Conservation (phyloP, 2,329 filamentous ascomycete species). For the Calonectria honghensis region DNA sequence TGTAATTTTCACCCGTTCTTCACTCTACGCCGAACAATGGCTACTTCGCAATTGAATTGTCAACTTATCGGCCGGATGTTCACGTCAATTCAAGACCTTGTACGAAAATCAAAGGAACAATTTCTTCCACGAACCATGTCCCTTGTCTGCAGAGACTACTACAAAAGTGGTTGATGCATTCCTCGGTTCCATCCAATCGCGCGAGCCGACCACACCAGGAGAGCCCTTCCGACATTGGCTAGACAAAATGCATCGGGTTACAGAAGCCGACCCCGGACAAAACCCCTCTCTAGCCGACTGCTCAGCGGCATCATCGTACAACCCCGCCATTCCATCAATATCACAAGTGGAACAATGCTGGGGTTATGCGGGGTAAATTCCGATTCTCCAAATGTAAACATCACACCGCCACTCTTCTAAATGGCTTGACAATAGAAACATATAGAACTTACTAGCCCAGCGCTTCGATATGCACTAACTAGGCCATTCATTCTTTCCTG, state of each 20-base stretch:
- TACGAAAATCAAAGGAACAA: background rate
- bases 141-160: background rate
- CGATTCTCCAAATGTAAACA: background rate
- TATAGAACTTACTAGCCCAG: background rate
- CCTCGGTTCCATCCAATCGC: slow-evolving; percentile 12
- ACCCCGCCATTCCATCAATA: slow-evolving; percentile 5
- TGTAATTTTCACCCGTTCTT: background rate
- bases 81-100: background rate
- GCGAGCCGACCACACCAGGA: background rate
- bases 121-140: slow-evolving; percentile 21
- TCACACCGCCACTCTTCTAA: background rate
- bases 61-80: slow-evolving; percentile 10
- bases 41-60: background rate
- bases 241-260: background rate
- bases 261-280: slow-evolving; percentile 10
- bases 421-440: background rate
- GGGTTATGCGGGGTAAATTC: slow-evolving; percentile 17
- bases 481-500: background rate
- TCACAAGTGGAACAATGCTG: slow-evolving; percentile 14
- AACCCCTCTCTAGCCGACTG: slow-evolving; percentile 15
- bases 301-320: slow-evolving; percentile 6
- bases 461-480: background rate
- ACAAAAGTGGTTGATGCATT: background rate
- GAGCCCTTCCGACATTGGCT: slow-evolving; percentile 1
- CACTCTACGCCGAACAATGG: background rate